Evolutionary conservation across 495 filamentous ascomycete species (phyloP), one percentile per base, ranked within the genome.

Genomic region (Penicillium steckii): DNA sequence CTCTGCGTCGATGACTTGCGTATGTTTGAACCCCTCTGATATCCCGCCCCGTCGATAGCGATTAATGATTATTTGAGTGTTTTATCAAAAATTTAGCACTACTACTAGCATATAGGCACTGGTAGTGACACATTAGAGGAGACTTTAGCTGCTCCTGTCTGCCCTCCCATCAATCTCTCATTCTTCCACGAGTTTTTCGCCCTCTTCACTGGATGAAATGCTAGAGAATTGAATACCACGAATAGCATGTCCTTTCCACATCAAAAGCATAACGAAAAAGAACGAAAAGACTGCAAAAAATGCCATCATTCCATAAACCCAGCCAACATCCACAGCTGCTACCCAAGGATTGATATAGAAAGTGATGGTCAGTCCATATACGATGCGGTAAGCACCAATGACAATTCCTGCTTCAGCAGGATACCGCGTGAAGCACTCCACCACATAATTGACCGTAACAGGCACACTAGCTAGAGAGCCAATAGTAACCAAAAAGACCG

Each of bases 261-360:
- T 67, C 17, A 66, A 33, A 35, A 69, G 38, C 59, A 65, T 56
- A 7, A 62, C 59, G 35, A 76, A 70, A 13, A 68, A 41, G 50
- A 72, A 75, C 1, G 65, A 62, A 19, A 75, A 57, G 7, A 76
- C 47, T 5, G 62, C 62, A 55, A 80, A 76, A 44, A 80, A 74
- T 0, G 75, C 75, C 67, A 71, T 72, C 69, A 75, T 80, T 0
- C 78, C 78, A 64, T 75, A 80, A 0, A 75, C 71, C 78, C 78
- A 81, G 9, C 77, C 76, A 10, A 78, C 54, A 24, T 61, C 67
- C 1, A 80, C 75, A 30, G 60, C 65, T 5, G 52, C 70, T 8
- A 70, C 68, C 76, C 78, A 81, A 2, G 66, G 61, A 33, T 70
- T 61, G 43, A 80, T 71, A 53, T 72, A 80, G 50, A 81, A 81